Evolutionary conservation across 2,329 filamentous ascomycete genomes (phyloP), one percentile per base, ranked within the genome.

Genomic region (Ascochyta fabae): DNA sequence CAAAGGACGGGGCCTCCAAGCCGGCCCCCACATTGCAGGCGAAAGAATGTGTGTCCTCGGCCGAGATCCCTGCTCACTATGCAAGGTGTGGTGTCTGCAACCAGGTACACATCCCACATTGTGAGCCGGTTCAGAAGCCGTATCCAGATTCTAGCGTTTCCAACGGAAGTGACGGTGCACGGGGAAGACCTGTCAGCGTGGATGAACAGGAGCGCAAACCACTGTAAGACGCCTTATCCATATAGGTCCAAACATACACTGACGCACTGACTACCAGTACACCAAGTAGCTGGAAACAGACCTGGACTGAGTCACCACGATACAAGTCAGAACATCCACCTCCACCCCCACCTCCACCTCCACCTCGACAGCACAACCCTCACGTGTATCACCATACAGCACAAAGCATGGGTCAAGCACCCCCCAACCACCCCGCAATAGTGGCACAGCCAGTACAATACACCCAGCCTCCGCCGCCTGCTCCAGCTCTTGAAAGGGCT

Each of bases 21-120:
- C 60, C 65, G 10, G 66, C 69, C 16, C 84, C 93, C 63, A 90
- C 89, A 56, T 83, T 96, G 45, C 91, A 96, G 76, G 93, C 92
- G 19, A 96, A 96, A 76, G 91, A 93, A 62, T 82, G 69, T 33
- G 69, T 69, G 54, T 53, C 69, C 31, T 63, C 60, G 3, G 65
- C 70, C 10, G 51, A 60, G 8, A 55, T 65, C 2, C 67, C 55
- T 47, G 51, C 53, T 31, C 48, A 44, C 34, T 66, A 65, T 27
- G 53, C 62, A 23, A 58, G 57, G 12, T 68, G 66, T 38, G 50
- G 51, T 23, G 58, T 56, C 23, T 68, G 66, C 44, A 62, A 56
- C 31, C 62, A 60, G 26, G 59, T 62, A 27, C 66, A 68, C 23
- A 66, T 73, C 6, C 73, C 72, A 39, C 72, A 75, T 48, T 72